Base-by-base conservation (phyloP, 2,329 filamentous ascomycete species). In the Fusarium heterosporum region DNA sequence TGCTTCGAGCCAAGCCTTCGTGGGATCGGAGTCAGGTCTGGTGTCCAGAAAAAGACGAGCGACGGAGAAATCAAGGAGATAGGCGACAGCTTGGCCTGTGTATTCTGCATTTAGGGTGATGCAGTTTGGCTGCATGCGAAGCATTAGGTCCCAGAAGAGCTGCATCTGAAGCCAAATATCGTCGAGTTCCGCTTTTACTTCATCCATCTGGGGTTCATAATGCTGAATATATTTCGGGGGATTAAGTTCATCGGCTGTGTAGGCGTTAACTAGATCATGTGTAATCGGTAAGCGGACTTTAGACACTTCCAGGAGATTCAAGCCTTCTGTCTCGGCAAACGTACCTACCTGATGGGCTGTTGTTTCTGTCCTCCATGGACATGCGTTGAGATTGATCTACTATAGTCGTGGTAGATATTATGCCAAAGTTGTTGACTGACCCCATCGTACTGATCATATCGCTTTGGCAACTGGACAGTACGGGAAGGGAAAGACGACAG, bases 81-180 rank as follows among this genome's bases (percentile, higher is more conserved):
- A 29, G 8, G 66, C 58, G 2, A 66, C 58, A 14, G 68, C 67
- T 5, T 25, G 16, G 3, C 41, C 36, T 1, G 19, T 22, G 9
- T 36, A 14, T 22, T 26, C 19, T 2, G 6, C 2, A 9, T 58
- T 8, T 8, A n/a, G 17, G 1, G 40, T 47, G 36, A 67, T 38
- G 6, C 41, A 25, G 43, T 71, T 71, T 1, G 68, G 69, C 17
- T 71, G 69, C 36, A 62, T 62, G 2, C 62, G 56, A 7, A 71
- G 42, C 43, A 69, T 45, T 1, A 43, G 12, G 22, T 69, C 68
- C 59, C 66, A 67, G 11, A 71, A 68, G 1, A 62, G 2, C 52
- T 69, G 65, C 1, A 58, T 17, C 10, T 54, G 36, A 0, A 63
- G 40, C 69, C 69, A 71, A 5, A 69, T 49, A 2, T 45, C 36